phyloP scores from a whole-genome alignment of 2,329 filamentous ascomycete genomes.

The Penicillium sp. region DNA sequence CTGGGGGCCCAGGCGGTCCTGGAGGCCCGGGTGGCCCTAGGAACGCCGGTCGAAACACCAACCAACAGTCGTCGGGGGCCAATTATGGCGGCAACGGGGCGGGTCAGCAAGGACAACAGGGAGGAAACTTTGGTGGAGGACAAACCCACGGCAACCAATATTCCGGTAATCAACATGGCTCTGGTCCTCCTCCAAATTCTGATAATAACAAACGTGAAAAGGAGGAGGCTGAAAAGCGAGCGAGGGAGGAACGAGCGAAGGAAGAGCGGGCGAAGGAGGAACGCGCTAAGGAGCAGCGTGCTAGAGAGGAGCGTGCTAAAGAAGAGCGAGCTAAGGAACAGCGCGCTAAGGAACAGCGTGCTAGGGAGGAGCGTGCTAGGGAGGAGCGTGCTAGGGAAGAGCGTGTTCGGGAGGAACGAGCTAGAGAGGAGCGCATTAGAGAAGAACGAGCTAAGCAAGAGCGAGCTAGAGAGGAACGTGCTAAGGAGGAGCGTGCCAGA shows the following conservation, averaged over 20 bases:
- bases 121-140: constrained; percentile 33
- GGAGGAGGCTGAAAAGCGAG: constrained; percentile 22
- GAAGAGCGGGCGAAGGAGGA: constrained; percentile 23
- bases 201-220: constrained; percentile 15
- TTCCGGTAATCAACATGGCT: constrained; percentile 36
- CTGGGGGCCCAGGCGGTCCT: constrained; percentile 16
- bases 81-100: constrained; percentile 26
- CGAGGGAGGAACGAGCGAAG: constrained; percentile 29
- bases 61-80: constrained; percentile 24
- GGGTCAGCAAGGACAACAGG: constrained; percentile 23
- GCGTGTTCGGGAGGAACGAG: constrained; percentile 29
- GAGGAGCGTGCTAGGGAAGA: constrained; percentile 12
- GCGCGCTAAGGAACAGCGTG: not conserved
- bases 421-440: constrained; percentile 29
- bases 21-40: constrained; percentile 14
- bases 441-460: constrained; percentile 16
- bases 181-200: constrained; percentile 25
- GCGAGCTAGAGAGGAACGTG: constrained; percentile 16
- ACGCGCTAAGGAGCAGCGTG: constrained; percentile 15
- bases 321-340: constrained; percentile 40
- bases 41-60: constrained; percentile 21
- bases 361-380: constrained; percentile 6
- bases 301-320: constrained; percentile 28
- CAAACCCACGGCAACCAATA: constrained; percentile 34
- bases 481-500: constrained; percentile 30